Conservation (phyloP, 352 stramenopile genomes). For the Phytophthora pisi region DNA sequence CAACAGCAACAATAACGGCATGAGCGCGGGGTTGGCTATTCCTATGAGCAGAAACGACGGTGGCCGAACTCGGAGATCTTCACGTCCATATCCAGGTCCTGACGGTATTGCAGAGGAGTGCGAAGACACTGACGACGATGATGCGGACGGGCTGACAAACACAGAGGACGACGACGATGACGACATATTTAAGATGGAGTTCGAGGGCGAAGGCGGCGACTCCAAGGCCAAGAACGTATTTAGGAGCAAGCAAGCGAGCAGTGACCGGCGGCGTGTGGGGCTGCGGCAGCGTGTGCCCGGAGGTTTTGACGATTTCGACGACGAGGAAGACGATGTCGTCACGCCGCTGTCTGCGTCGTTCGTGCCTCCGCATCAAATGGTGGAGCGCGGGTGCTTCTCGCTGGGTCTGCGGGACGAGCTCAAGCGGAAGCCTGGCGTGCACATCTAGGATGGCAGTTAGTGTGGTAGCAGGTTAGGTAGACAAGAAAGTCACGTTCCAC, state of each 20-base stretch:
- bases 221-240: constrained; percentile 33
- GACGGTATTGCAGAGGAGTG: constrained; percentile 40
- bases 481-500: constrained; percentile 11
- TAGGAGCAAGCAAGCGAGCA: constrained; percentile 24
- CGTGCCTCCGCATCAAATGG: constrained; percentile 74
- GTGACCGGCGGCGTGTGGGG: constrained; percentile 9
- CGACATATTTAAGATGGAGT: constrained; percentile 85
- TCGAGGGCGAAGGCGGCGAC: constrained; percentile 39
- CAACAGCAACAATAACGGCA: constrained; percentile 5
- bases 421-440: constrained; percentile 55
- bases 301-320: constrained; percentile 26
- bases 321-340: constrained; percentile 37
- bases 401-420: constrained; percentile 71
- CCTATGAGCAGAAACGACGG: constrained; percentile 14
- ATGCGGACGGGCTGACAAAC: constrained; percentile 35
- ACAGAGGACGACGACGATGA: constrained; percentile 51
- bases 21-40: constrained; percentile 1
- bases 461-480: constrained; percentile 25
- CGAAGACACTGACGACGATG: constrained; percentile 53
- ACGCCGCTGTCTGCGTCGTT: constrained; percentile 63
- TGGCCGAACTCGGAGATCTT: constrained; percentile 12
- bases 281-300: constrained; percentile 18
- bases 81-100: constrained; percentile 20
- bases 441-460: constrained; percentile 15
- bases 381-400: constrained; percentile 75